phyloP scores from a whole-genome alignment of 371 early-diverging fungal genomes.

The Blakeslea trispora region DNA sequence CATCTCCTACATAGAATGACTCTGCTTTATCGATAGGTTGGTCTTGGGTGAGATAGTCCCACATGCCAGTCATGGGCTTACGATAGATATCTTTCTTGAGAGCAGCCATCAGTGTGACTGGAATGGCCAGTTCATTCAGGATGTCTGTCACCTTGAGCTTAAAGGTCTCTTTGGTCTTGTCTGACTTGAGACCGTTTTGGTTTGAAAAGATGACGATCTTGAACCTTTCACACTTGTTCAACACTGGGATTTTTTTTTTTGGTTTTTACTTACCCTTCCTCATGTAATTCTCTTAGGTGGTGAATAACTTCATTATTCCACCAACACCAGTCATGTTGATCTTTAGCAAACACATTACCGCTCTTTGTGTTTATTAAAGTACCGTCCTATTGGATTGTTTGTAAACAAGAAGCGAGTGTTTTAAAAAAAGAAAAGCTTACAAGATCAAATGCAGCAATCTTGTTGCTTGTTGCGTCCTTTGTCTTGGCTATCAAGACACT shows the following conservation, averaged over 20 bases:
- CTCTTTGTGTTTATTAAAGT: conserved; percentile 75
- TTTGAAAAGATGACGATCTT: conserved; percentile 77
- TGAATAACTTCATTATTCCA: conserved; percentile 56
- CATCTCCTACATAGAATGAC: conserved; percentile 90
- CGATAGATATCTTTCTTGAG: conserved; percentile 69
- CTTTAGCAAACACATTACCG: conserved; percentile 63
- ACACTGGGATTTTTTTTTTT: too few relatives aligned
- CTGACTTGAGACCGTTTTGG: conserved; percentile 60
- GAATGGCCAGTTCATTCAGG: conserved; percentile 41
- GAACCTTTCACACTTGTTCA: conserved; percentile 38
- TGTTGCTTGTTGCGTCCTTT: conserved; percentile 21
- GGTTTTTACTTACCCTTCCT: conserved; percentile 61
- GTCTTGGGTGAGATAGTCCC: conserved; percentile 64
- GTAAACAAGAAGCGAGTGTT: too few relatives aligned
- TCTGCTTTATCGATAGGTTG: conserved; percentile 45
- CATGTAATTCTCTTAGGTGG: conserved; percentile 52
- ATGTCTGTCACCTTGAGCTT: conserved; percentile 55
- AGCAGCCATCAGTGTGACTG: conserved; percentile 67
- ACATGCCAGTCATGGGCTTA: conserved; percentile 88
- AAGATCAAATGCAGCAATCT: conserved; percentile 84
- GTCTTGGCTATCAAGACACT: conserved; percentile 25
- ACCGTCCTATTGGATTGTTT: conserved; percentile 49
- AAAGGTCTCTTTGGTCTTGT: conserved; percentile 49
- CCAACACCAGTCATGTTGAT: conserved; percentile 82
- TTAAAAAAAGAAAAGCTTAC: conserved; percentile 28